Percentiles rank a stretch among this genome's conserved stretches.
Conservation (phyloP, 1,139 yeast genomes). For the Saccharomyces pastorianus region DNA sequence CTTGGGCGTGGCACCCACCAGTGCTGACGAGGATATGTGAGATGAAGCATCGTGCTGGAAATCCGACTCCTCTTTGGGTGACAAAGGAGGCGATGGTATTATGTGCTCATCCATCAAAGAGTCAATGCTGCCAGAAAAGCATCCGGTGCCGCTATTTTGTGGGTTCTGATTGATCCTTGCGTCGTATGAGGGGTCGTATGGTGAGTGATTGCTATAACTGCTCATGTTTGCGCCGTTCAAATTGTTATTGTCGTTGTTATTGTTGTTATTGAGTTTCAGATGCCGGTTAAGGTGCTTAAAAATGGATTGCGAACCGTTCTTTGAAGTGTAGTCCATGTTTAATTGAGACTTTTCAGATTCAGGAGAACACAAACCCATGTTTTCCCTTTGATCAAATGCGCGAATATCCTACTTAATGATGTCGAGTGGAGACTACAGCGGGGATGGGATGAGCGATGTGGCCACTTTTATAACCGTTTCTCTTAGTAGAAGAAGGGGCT, state of each 20-base stretch:
- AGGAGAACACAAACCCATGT: constrained; percentile 26
- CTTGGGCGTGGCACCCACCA: neutral
- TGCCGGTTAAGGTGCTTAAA: neutral
- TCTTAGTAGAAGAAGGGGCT: neutral
- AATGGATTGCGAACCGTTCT: constrained; percentile 1
- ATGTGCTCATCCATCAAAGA: constrained; percentile 15
- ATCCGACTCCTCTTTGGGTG: constrained; percentile 18
- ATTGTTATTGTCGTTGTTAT: neutral
- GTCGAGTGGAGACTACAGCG: neutral
- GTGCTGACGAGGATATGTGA: neutral
- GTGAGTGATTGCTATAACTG: constrained; percentile 1
- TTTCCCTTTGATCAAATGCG: neutral
- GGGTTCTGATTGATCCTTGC: neutral
- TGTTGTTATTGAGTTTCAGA: neutral
- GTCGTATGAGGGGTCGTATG: neutral
- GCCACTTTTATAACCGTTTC: neutral
- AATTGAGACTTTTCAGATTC: constrained; percentile 27
- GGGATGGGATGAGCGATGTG: neutral
- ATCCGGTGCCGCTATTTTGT: constrained; percentile 5
- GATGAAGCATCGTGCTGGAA: neutral
- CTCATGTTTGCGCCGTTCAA: neutral
- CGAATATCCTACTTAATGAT: neutral
- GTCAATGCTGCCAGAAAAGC: constrained; percentile 9
- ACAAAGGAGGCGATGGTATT: constrained; percentile 30
- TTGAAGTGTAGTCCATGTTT: constrained; percentile 6